phyloP scores from a whole-genome alignment of 176 grass and related monocot species.

The Phoenix dactylifera region DNA sequence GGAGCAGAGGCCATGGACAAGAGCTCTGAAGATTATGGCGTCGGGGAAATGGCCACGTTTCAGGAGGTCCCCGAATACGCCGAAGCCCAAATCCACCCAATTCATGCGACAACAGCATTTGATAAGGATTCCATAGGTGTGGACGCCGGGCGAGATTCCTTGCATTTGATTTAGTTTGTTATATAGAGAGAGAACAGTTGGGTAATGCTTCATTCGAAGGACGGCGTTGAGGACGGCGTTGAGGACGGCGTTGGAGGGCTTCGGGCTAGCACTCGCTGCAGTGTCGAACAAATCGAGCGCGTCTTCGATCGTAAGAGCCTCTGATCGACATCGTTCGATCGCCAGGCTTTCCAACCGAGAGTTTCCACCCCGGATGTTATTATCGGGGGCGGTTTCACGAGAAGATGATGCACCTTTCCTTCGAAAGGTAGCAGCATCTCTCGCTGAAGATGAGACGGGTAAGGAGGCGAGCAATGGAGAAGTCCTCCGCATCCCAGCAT shows the following conservation, averaged over 20 bases:
- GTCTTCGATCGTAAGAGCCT: not conserved
- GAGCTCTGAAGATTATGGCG: not conserved
- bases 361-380: no score
- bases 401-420: no score
- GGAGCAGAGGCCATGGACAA: slow-evolving; percentile 14
- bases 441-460: no score
- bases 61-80: slow-evolving; percentile 8
- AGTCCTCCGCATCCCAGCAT: no score
- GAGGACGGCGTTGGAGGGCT: not conserved
- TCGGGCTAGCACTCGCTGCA: not conserved
- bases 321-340: no score
- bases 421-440: no score
- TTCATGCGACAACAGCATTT: slow-evolving; percentile 11
- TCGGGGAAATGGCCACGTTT: not conserved
- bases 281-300: not conserved
- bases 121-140: slow-evolving; percentile 21
- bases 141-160: not conserved
- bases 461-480: no score
- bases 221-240: not conserved
- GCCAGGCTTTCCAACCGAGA: not conserved
- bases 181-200: slow-evolving; percentile 15
- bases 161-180: not conserved
- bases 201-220: not conserved
- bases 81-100: slow-evolving; percentile 1
- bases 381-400: no score